A percentile compares a stretch with the other conserved stretches of the same genome.
These are phyloP conservation scores for Coniochaeta ligniaria DNA, from an alignment of 2,329 filamentous ascomycete genomes.

Conservation along the genomic window DNA sequence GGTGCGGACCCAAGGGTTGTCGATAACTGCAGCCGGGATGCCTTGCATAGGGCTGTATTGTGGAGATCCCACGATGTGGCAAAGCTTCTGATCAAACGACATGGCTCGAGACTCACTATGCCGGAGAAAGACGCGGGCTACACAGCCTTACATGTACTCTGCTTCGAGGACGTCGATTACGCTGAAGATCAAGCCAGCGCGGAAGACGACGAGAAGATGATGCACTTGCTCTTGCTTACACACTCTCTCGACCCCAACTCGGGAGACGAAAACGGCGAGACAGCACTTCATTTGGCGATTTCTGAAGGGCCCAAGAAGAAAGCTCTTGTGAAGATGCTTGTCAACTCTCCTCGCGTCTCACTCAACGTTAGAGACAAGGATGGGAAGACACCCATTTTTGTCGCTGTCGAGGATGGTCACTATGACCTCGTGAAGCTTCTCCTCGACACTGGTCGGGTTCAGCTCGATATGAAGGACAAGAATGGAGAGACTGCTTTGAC, in stretches of 20 bases:
- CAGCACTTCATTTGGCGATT: background rate
- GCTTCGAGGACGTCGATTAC: background rate
- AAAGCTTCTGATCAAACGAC: background rate
- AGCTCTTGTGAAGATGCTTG: background rate
- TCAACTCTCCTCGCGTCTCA: background rate
- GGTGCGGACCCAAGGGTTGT: background rate
- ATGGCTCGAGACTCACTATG: background rate
- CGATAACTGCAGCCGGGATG: background rate
- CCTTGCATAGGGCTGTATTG: background rate
- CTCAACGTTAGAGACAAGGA: background rate
- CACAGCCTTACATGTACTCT: background rate
- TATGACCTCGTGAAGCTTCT: background rate
- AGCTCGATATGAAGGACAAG: background rate
- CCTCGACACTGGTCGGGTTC: background rate
- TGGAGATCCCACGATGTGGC: background rate
- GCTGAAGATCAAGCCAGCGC: background rate
- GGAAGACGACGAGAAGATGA: background rate
- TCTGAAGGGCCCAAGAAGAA: background rate
- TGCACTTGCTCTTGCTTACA: background rate
- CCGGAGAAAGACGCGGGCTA: background rate
- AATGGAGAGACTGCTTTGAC: background rate
- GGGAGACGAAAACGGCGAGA: background rate
- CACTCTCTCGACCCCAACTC: background rate
- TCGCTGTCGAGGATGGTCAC: background rate
- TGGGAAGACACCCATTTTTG: background rate